Evolutionary conservation across 257 asterid species (phyloP), one percentile per base, ranked within the genome.

Genomic region (Rehmannia glutinosa): DNA sequence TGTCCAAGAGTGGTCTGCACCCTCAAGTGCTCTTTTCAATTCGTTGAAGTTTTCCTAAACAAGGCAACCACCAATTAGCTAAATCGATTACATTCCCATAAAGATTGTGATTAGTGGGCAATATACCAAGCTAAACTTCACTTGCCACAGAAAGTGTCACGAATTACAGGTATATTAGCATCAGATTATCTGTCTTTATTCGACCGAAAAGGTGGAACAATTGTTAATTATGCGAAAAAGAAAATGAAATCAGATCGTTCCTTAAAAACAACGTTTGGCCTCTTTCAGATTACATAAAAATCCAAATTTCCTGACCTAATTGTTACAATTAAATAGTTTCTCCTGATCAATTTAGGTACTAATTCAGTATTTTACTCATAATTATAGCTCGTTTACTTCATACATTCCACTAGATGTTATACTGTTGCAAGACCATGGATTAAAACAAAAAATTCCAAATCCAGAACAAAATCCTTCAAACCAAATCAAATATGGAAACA

Each of bases 1-100:
- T 30, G 96, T 79, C 97, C 97, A 90, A 33, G 97, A 87, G 75
- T 85, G 88, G 30, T 83, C 91, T 46, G 79, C 77, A 39, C 87
- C 85, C 54, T 82, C 77, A 72, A 90, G 81, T 6, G 94, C 91
- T 59, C 78, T 71, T 45, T 82, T 78, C 78, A 87, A 72, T 50
- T 85, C 83, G 53, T 63, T 73, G 64, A 87, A 87, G 36, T 77
- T 82, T 70, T 80, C 87, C 95, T 89, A 52, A 15, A 59, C 47
- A 25, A 49, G n/a, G 24, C 45, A 73, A 66, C 8, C 61, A 57
- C 39, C 33, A 38, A 56, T 28, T 39, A 17, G 41, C 53, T 15
- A 25, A 32, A 21, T 15, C 9, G 6, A 36, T 20, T 23, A 6
- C 15, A 68, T 39, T 30, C 25, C 45, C 11, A 36, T 11, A 56